Evolutionary conservation across 108 stramenopile genomes (phyloP).

Genomic region (Nannochloropsis salina): DNA sequence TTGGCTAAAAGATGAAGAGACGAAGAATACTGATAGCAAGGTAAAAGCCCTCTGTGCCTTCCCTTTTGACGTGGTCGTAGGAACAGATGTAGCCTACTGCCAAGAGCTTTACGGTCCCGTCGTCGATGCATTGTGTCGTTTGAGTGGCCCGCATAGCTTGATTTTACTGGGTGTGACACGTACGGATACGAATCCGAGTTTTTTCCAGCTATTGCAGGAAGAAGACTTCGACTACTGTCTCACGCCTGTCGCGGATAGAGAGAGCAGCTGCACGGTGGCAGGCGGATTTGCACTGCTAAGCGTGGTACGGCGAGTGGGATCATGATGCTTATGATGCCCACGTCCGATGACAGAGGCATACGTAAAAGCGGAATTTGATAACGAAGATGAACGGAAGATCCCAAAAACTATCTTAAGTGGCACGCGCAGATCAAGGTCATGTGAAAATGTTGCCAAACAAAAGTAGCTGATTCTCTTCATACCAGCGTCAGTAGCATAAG

Average conservation of each 20-base stretch:
- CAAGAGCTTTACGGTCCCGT: not conserved
- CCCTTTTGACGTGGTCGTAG: not conserved
- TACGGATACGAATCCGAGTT: not conserved
- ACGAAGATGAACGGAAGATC: too few relatives aligned
- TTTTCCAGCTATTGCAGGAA: not conserved
- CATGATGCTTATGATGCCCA: not conserved
- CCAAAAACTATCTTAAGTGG: too few relatives aligned
- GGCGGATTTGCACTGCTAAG: constrained; percentile 15
- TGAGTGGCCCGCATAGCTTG: not conserved
- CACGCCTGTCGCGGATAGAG: not conserved
- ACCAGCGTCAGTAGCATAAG: too few relatives aligned
- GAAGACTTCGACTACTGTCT: not conserved
- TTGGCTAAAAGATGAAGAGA: not conserved
- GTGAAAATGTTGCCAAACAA: too few relatives aligned
- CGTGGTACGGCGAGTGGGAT: not conserved
- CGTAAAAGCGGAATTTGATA: too few relatives aligned
- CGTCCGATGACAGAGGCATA: too few relatives aligned
- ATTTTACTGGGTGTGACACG: not conserved
- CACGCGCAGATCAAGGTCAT: too few relatives aligned
- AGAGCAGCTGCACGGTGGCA: not conserved
- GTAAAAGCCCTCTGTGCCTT: not conserved
- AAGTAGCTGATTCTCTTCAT: too few relatives aligned
- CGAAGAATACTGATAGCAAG: not conserved
- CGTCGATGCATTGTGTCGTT: not conserved
- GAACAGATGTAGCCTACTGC: not conserved